Conservation (phyloP, 2,329 filamentous ascomycete genomes). For the Sclerotinia trifoliorum region DNA sequence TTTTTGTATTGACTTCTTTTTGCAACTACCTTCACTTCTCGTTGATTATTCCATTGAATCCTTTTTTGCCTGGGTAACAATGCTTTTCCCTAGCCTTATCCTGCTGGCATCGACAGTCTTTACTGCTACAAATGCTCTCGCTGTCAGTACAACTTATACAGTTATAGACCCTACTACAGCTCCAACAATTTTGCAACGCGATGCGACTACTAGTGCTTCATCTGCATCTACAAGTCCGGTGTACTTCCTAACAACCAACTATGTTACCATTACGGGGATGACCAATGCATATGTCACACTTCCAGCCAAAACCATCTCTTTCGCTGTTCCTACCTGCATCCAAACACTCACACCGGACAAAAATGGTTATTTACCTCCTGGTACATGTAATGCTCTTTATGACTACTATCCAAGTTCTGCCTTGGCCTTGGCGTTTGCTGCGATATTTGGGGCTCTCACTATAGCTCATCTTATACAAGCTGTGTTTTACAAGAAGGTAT, state of each 20-base stretch:
- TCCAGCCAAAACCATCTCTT: constrained; percentile 19
- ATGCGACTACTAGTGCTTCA: neutral
- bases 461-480: constrained; percentile 42
- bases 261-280: constrained; percentile 21
- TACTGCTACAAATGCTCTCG: neutral
- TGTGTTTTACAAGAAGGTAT: constrained; percentile 39
- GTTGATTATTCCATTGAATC: neutral
- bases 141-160: neutral
- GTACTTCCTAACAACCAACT: constrained; percentile 24
- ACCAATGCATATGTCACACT: constrained; percentile 24
- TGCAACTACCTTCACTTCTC: neutral
- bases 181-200: neutral
- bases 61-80: neutral
- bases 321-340: constrained; percentile 22
- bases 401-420: constrained; percentile 43
- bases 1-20: neutral
- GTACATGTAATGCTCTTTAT: constrained; percentile 42
- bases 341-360: constrained; percentile 21
- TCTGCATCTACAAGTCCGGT: neutral
- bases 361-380: constrained; percentile 36
- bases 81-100: neutral
- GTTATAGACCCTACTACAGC: neutral
- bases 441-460: constrained; percentile 41
- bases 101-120: neutral
- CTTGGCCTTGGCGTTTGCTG: constrained; percentile 41